Evolutionary conservation across 2,329 filamentous ascomycete species (phyloP), one percentile per base, ranked within the genome.

Genomic region (Exophiala bonariae): DNA sequence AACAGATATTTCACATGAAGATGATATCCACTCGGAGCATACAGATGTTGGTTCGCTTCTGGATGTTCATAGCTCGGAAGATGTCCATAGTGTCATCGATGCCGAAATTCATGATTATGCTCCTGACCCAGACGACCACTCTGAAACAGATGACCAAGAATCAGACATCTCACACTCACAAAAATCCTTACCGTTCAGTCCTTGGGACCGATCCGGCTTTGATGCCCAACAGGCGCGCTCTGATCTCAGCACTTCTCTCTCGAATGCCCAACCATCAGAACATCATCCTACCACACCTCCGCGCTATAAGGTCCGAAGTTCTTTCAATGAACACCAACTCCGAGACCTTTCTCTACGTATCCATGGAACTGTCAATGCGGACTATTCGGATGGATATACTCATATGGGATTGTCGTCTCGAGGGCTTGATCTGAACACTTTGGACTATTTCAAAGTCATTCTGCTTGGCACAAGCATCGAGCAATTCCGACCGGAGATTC

Each of bases 21-120:
- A 75, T 56, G 71, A 69, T 40, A 60, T 65, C 46, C 67, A 63
- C 26, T 74, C 71, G 2, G 70, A 73, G 31, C 63, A 67, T 40
- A 72, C 71, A 9, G 71, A 74, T 55, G 52, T 61, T 18, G 68
- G 62, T 13, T 75, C 72, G 17, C 55, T 75, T 36, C 65, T 75
- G 40, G 69, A 68, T 49, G 66, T 67, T 35, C 61, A 66, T 44
- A 65, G 62, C 20, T 62, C 68, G 11, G 69, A 73, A 52, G 72
- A 75, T 58, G 67, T 73, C 39, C 61, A 69, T 22, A 75, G 71
- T 49, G 63, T 73, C 13, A 66, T 67, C 43, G 70, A 64, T 11
- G 64, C 35, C 7, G 35, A 37, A 13, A 7, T 19, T 17, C 14
- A 61, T 41, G 66, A 67, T 45, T 65, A 62, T 45, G 61, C 57